A percentile compares a stretch with the other conserved stretches of the same genome.
Evolutionary conservation across 257 asterid genomes (phyloP).

Genomic region (Ocimum tenuiflorum): DNA sequence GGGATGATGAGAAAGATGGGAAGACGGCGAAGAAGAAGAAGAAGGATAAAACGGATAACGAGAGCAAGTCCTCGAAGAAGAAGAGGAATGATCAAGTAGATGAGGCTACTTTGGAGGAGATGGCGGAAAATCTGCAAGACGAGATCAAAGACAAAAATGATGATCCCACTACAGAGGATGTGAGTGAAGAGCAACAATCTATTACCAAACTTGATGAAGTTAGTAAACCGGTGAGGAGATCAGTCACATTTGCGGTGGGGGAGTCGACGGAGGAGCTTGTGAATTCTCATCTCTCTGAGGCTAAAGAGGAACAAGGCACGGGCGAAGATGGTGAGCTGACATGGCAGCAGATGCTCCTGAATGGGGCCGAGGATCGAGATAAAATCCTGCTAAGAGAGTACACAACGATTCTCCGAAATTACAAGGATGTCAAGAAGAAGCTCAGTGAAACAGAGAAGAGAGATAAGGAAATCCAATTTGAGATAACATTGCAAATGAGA

Average conservation of each 20-base stretch:
- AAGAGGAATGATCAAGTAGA: background rate
- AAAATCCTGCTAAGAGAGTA: conserved; percentile 65
- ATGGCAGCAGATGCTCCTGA: conserved; percentile 75
- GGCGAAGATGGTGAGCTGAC: conserved; percentile 36
- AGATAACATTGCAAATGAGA: conserved; percentile 51
- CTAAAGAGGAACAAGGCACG: conserved; percentile 9
- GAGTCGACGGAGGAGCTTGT: conserved; percentile 17
- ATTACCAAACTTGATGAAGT: conserved; percentile 12
- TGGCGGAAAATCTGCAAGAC: background rate
- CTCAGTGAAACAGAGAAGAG: conserved; percentile 56
- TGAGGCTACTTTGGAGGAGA: background rate
- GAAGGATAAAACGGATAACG: background rate
- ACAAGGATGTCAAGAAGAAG: conserved; percentile 72
- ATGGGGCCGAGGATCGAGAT: conserved; percentile 69
- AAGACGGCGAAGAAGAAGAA: conserved; percentile 11
- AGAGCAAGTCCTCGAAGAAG: conserved; percentile 5
- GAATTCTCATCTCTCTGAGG: conserved; percentile 6
- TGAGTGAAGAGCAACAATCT: conserved; percentile 12
- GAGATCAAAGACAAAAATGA: background rate
- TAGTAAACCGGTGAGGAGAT: conserved; percentile 23
- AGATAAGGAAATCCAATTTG: conserved; percentile 56
- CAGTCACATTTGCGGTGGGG: conserved; percentile 25
- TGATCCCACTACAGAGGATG: background rate
- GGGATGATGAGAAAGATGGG: conserved; percentile 15
- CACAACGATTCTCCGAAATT: conserved; percentile 57